Percentiles rank a stretch among this genome's conserved stretches.
Conservation (phyloP, 2,329 filamentous ascomycete genomes). For the Ophiostoma ulmi region DNA sequence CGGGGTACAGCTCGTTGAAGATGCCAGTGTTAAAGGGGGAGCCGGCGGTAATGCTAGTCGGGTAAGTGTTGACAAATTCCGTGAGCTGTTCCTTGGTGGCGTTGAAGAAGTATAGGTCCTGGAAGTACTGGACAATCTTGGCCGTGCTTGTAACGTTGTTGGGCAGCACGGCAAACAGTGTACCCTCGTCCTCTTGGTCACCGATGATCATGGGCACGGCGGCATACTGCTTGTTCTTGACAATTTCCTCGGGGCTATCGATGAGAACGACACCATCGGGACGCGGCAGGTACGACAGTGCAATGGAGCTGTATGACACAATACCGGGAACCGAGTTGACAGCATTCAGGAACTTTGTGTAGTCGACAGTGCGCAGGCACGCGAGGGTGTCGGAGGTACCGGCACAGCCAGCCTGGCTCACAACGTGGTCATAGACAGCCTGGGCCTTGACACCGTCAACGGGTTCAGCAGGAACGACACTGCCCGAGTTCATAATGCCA, state of each 20-base stretch:
- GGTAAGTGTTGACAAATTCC: conserved; percentile 58
- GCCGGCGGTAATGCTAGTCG: conserved; percentile 51
- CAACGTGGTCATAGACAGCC: conserved; percentile 57
- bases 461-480: conserved; percentile 54
- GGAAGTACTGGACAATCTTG: conserved; percentile 58
- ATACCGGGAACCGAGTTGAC: conserved; percentile 62
- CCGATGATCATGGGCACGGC: conserved; percentile 55
- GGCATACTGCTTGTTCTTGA: conserved; percentile 45
- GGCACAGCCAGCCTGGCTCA: conserved; percentile 57
- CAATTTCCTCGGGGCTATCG: conserved; percentile 57
- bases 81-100: conserved; percentile 49
- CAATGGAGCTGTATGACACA: conserved; percentile 61
- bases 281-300: conserved; percentile 68
- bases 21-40: conserved; percentile 66
- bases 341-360: conserved; percentile 58
- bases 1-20: conserved; percentile 67
- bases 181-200: conserved; percentile 76
- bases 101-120: conserved; percentile 53
- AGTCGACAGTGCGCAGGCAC: conserved; percentile 60
- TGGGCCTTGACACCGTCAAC: conserved; percentile 65
- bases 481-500: conserved; percentile 73
- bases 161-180: conserved; percentile 66
- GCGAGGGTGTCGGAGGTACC: conserved; percentile 52
- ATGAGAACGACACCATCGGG: conserved; percentile 62
- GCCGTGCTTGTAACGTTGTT: conserved; percentile 59